Conservation (phyloP, 2,329 filamentous ascomycete genomes). For the Colletotrichum magnum region DNA sequence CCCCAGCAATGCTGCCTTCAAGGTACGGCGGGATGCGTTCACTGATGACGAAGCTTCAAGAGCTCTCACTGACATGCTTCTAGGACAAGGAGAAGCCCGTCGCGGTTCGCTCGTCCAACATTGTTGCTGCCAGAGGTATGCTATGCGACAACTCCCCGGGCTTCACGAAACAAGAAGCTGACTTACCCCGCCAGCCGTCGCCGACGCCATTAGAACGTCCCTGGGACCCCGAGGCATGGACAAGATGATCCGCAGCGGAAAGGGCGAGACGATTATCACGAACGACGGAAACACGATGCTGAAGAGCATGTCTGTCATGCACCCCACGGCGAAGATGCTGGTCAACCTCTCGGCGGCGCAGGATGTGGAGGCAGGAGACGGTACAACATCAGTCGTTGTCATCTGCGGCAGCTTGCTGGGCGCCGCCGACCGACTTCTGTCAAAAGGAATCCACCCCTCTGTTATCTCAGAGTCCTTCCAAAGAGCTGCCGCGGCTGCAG, state of each 20-base stretch:
- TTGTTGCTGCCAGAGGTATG: slow-evolving; percentile 94
- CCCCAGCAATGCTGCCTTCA: slow-evolving; percentile 69
- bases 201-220: slow-evolving; percentile 97
- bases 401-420: slow-evolving; percentile 96
- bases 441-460: slow-evolving; percentile 96
- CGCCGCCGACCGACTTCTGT: slow-evolving; percentile 90
- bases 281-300: slow-evolving; percentile 99
- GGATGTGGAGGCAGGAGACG: slow-evolving; percentile 98
- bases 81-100: slow-evolving; percentile 97
- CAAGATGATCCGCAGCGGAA: slow-evolving; percentile 98
- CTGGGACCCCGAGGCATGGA: slow-evolving; percentile 98
- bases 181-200: slow-evolving; percentile 76
- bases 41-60: slow-evolving; percentile 45
- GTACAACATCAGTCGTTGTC: slow-evolving; percentile 97
- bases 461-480: slow-evolving; percentile 99
- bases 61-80: slow-evolving; percentile 54
- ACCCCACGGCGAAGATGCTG: slow-evolving; percentile 99
- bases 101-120: slow-evolving; percentile 96
- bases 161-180: slow-evolving; percentile 37
- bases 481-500: slow-evolving; percentile 89
- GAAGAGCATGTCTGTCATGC: slow-evolving; percentile 98
- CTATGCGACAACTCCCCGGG: slow-evolving; percentile 2
- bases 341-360: slow-evolving; percentile 97
- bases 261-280: slow-evolving; percentile 98
- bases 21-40: slow-evolving; percentile 56